Evolutionary conservation across 164 flowering plant genomes (phyloP), one percentile per base, ranked within the genome.

Genomic region (Akebia trifoliata): DNA sequence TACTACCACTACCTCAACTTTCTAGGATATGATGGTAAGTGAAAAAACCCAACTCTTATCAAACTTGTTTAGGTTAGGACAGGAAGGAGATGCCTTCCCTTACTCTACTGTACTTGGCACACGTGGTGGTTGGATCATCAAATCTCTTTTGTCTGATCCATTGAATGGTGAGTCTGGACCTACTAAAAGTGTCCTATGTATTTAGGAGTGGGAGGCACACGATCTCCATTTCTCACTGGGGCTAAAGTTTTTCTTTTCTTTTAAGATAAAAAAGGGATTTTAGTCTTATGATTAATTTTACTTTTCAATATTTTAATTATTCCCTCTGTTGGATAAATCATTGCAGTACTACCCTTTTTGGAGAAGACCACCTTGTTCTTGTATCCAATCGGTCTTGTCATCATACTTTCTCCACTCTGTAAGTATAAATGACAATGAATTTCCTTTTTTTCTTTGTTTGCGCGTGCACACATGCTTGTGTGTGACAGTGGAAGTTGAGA

Each of bases 1-100:
- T 90, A 90, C 76, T 94, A 94, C 72, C 99, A 90, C 68, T 94
- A 90, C 76, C 90, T 94, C 70, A 90, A 90, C 77, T 94, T 90
- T 56, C 74, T 94, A 68, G 97, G 99, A 37, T 94, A 94, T 74
- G 96, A 90, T 66, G 95, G 97, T 94, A 75, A 83, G 90, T 34
- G 44, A 55, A 25, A 55, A 56, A n/a, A 17, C 54, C 6, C 6
- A 4, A 37, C 40, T 37, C n/a, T 12, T 37, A 37, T 2, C 11
- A 34, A 5, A 34, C 36, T n/a, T n/a, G n/a, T n/a, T n/a, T 39
- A 39, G 43, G 43, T 39, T 11, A 11, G 14, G n/a, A 39, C 12
- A 5, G n/a, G 43, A 39, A 11, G 14, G 4, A 12, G 44, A 40
- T 40, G 44, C 44, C 44, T 40, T 14, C 44, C 12, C 18, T 11